A percentile compares a stretch with the other conserved stretches of the same genome.
These are phyloP conservation scores for Didymella glomerata DNA, from an alignment of 2,329 filamentous ascomycete species.

Conservation along the genomic window DNA sequence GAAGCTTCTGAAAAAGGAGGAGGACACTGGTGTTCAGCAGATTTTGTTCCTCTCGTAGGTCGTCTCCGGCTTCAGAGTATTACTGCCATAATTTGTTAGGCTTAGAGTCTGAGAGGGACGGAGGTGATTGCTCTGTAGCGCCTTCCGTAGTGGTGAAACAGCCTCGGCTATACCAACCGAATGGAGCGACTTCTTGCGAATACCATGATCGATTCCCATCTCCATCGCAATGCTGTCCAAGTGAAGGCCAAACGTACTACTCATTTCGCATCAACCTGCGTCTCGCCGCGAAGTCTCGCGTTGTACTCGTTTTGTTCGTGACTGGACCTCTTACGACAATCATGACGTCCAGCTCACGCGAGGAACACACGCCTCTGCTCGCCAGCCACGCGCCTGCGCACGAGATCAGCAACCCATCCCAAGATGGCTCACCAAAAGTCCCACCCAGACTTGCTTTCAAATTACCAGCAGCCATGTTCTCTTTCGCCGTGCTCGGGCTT, in stretches of 20 bases:
- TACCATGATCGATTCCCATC: conserved; percentile 6
- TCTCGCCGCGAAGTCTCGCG: neutral
- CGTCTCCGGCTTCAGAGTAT: too few species aligned
- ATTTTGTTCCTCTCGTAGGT: too few species aligned
- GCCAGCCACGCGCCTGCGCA: neutral
- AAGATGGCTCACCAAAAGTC: neutral
- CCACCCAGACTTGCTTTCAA: conserved; percentile 39
- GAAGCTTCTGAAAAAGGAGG: too few species aligned
- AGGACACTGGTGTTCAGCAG: too few species aligned
- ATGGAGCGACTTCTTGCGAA: conserved; percentile 21
- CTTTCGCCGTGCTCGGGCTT: conserved; percentile 64
- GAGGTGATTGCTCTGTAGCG: neutral
- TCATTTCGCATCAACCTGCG: neutral
- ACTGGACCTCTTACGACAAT: neutral
- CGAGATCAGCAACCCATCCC: neutral
- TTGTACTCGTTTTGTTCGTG: neutral
- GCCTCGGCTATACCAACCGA: conserved; percentile 22
- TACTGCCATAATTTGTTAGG: too few species aligned
- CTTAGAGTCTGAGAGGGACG: neutral
- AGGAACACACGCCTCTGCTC: conserved; percentile 13
- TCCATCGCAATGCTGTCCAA: neutral
- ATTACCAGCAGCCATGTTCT: conserved; percentile 64
- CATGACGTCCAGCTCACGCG: conserved; percentile 4
- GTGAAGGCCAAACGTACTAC: neutral
- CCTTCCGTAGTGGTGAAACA: neutral